A percentile compares a stretch with the other conserved stretches of the same genome.
These are phyloP conservation scores for Fusarium goolgardi DNA, from an alignment of 2,329 filamentous ascomycete species.

Conservation along the genomic window DNA sequence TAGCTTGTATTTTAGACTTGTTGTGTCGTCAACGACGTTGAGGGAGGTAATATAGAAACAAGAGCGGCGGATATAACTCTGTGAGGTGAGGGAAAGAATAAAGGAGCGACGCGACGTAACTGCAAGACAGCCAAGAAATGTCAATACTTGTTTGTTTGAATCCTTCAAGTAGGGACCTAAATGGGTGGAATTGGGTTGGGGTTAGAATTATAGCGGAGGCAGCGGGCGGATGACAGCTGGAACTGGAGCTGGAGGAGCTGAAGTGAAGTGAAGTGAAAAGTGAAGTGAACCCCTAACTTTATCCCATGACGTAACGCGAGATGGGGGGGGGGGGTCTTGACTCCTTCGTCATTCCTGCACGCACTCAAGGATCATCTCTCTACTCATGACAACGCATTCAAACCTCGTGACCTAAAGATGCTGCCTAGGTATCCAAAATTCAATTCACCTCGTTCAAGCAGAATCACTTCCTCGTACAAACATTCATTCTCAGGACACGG, in stretches of 20 bases:
- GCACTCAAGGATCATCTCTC: constrained; percentile 11
- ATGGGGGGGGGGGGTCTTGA: not conserved
- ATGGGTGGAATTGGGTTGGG: not conserved
- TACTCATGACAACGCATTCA: not conserved
- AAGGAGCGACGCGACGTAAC: constrained; percentile 26
- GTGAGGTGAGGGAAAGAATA: not conserved
- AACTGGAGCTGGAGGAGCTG: not conserved
- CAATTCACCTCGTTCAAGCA: not conserved
- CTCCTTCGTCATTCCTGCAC: constrained; percentile 31
- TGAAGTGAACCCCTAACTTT: constrained; percentile 24
- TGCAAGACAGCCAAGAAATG: constrained; percentile 27
- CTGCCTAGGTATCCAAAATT: not conserved
- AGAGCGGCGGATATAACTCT: constrained; percentile 2
- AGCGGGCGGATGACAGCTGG: constrained; percentile 18
- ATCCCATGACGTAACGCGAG: constrained; percentile 28
- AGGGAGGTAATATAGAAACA: not conserved
- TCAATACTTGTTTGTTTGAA: constrained; percentile 27
- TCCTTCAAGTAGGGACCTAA: not conserved
- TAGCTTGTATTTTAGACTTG: constrained; percentile 8
- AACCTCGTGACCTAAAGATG: not conserved
- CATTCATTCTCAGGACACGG: too few species aligned
- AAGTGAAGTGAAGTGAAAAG: too few species aligned
- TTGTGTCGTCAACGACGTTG: constrained; percentile 24
- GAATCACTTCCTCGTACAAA: not conserved
- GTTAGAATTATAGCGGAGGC: constrained; percentile 10